Conservation (phyloP, 768 basidiomycete genomes). For the Phaffia australis region DNA sequence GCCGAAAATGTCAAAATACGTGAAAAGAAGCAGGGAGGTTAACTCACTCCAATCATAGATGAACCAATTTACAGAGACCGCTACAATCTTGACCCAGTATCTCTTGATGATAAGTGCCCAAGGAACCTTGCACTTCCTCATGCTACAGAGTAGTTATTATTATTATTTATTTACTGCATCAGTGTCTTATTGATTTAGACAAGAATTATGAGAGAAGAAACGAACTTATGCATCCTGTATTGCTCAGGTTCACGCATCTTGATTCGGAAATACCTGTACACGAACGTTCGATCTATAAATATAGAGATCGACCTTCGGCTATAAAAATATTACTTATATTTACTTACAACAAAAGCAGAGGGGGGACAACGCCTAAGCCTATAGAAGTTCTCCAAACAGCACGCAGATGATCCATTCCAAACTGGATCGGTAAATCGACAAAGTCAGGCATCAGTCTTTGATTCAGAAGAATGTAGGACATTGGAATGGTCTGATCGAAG, state of each 20-base stretch:
- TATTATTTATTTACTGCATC: not conserved
- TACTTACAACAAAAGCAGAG: constrained; percentile 53
- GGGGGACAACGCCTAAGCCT: constrained; percentile 72
- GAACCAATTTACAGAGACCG: constrained; percentile 65
- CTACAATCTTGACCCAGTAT: constrained; percentile 65
- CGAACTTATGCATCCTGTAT: constrained; percentile 38
- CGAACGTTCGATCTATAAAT: not conserved
- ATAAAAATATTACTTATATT: constrained; percentile 49
- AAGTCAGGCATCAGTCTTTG: constrained; percentile 30
- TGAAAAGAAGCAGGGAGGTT: constrained; percentile 51
- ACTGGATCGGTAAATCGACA: constrained; percentile 32
- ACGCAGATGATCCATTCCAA: constrained; percentile 64
- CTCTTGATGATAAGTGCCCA: constrained; percentile 64
- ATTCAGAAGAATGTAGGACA: not conserved
- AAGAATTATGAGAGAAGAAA: not conserved
- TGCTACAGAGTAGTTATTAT: constrained; percentile 47
- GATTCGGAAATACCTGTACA: not conserved
- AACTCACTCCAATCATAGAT: constrained; percentile 30
- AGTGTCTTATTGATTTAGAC: not conserved
- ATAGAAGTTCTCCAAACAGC: constrained; percentile 80
- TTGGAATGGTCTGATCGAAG: constrained; percentile 13
- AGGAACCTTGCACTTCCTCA: constrained; percentile 63
- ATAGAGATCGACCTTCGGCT: constrained; percentile 54
- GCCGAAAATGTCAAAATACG: constrained; percentile 55
- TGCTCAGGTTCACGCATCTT: constrained; percentile 47